Conservation (phyloP, 768 basidiomycete species). For the Hypholoma sublateritium region DNA sequence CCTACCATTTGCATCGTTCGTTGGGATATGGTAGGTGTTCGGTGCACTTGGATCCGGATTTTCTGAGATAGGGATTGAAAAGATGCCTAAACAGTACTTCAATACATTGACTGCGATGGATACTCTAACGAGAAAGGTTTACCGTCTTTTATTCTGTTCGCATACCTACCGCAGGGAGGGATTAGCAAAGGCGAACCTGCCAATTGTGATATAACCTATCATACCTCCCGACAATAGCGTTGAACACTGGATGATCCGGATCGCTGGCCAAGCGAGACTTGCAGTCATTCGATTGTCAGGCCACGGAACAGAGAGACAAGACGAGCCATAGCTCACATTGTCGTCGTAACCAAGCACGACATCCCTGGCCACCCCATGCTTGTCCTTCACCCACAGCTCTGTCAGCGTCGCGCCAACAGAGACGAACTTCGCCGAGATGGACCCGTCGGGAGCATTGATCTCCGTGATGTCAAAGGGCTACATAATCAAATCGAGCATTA, state of each 20-base stretch:
- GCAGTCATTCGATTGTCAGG: neutral
- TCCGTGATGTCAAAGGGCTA: conserved; percentile 51
- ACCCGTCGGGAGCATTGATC: conserved; percentile 50
- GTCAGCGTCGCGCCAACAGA: conserved; percentile 57
- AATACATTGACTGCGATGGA: neutral
- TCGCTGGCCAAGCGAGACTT: conserved; percentile 43
- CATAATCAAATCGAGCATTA: neutral
- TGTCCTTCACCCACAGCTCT: conserved; percentile 56
- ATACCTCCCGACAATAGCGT: conserved; percentile 36
- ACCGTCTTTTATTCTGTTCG: conserved; percentile 54
- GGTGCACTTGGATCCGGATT: conserved; percentile 40
- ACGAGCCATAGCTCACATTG: conserved; percentile 32
- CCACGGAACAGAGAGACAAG: neutral
- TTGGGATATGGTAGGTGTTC: conserved; percentile 48
- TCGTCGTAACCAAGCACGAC: conserved; percentile 62
- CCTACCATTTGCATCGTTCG: conserved; percentile 48
- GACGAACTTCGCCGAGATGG: conserved; percentile 58
- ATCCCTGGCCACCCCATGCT: conserved; percentile 44
- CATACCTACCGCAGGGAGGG: conserved; percentile 35
- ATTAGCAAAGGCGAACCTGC: neutral
- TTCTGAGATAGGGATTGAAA: conserved; percentile 53
- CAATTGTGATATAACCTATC: neutral
- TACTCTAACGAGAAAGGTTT: neutral
- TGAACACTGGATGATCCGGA: conserved; percentile 47
- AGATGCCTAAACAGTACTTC: conserved; percentile 35